These are phyloP conservation scores for Alternaria arbusti DNA, from an alignment of 2,329 filamentous ascomycete genomes.

Conservation along the genomic window DNA sequence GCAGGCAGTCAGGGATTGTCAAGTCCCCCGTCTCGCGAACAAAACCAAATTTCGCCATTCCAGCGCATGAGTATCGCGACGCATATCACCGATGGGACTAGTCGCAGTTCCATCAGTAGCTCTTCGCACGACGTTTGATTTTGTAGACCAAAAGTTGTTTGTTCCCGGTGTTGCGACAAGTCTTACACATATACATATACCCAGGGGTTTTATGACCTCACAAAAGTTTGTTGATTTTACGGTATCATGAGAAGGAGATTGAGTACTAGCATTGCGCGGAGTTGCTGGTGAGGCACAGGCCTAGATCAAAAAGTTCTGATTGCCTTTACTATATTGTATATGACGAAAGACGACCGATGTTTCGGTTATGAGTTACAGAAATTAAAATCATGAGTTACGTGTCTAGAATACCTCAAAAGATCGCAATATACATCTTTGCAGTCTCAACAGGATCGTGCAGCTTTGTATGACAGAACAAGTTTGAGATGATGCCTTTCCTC, in stretches of 20 bases:
- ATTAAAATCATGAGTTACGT: not conserved
- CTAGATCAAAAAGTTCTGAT: not conserved
- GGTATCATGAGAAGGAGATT: not conserved
- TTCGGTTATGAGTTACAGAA: not conserved
- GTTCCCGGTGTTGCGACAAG: slow-evolving; percentile 9
- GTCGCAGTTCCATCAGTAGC: slow-evolving; percentile 46
- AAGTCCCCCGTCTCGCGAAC: slow-evolving; percentile 37
- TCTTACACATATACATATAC: slow-evolving; percentile 10
- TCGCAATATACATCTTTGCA: not conserved
- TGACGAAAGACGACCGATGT: not conserved
- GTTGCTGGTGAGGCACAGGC: not conserved
- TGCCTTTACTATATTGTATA: not conserved
- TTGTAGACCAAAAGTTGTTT: slow-evolving; percentile 9
- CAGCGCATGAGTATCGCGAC: slow-evolving; percentile 46
- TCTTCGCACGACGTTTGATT: slow-evolving; percentile 38
- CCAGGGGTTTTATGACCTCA: slow-evolving; percentile 6
- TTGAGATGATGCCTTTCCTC: not conserved
- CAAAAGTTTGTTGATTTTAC: slow-evolving; percentile 7
- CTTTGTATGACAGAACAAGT: not conserved
- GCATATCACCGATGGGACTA: slow-evolving; percentile 46
- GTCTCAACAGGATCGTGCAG: not conserved
- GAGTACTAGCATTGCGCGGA: slow-evolving; percentile 6
- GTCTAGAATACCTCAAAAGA: not conserved
- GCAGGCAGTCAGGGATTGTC: slow-evolving; percentile 27
- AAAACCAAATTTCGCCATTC: slow-evolving; percentile 37